phyloP scores from a whole-genome alignment of 1,284 basidiomycete species.

The Cryptococcus sp. region DNA sequence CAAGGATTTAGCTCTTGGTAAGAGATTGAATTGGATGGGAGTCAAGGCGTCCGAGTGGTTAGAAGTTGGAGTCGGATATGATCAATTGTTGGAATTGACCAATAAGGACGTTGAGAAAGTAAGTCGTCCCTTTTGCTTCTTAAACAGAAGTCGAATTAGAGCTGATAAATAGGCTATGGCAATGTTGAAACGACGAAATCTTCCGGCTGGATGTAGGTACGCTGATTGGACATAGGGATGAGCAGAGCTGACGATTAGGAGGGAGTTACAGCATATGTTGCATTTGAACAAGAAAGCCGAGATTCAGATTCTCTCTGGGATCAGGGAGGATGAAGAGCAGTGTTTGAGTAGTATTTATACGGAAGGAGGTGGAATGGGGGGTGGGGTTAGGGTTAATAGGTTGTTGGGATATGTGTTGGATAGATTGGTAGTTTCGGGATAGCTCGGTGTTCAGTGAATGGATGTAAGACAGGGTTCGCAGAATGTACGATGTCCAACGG shows the following conservation, averaged over 20 bases:
- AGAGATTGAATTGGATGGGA: constrained; percentile 71
- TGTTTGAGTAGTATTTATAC: neutral
- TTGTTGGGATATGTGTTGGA: no score
- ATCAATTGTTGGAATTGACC: constrained; percentile 65
- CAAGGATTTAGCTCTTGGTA: constrained; percentile 59
- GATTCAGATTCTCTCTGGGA: constrained; percentile 64
- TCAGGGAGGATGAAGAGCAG: neutral
- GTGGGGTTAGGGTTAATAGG: no score
- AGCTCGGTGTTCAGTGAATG: no score
- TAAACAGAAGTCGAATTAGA: neutral
- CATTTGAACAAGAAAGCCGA: constrained; percentile 78
- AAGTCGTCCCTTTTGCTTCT: constrained; percentile 1
- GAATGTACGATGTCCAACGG: no score
- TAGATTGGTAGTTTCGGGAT: no score
- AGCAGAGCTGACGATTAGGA: constrained; percentile 43
- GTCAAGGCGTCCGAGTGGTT: constrained; percentile 64
- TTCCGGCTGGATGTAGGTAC: constrained; percentile 70
- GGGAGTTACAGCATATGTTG: constrained; percentile 72
- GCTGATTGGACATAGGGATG: constrained; percentile 21
- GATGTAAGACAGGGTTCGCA: no score
- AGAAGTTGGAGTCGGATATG: constrained; percentile 60
- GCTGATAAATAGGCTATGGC: constrained; percentile 56
- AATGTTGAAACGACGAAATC: constrained; percentile 56
- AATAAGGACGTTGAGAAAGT: constrained; percentile 63
- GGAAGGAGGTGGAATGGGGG: no score